Evolutionary conservation across 2,329 filamentous ascomycete species (phyloP).

Genomic region (Beauveria sp.): DNA sequence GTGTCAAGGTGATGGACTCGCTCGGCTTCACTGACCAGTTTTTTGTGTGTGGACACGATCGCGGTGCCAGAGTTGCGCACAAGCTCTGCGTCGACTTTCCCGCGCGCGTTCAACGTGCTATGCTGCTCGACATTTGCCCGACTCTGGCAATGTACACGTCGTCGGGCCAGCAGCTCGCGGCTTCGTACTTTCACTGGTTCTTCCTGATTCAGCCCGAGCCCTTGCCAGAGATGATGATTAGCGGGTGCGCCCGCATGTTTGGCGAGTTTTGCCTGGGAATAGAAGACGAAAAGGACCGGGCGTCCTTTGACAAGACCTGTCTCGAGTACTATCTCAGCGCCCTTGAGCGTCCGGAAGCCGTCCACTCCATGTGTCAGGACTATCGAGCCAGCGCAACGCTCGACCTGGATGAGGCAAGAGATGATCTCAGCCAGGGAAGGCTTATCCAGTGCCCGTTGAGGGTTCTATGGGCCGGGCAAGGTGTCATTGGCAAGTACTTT

Average conservation of each 20-base stretch:
- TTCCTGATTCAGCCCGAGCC: conserved; percentile 46
- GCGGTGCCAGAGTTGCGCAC: conserved; percentile 48
- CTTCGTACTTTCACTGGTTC: conserved; percentile 52
- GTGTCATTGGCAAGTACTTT: conserved; percentile 36
- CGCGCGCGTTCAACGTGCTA: conserved; percentile 30
- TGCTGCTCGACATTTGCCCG: conserved; percentile 47
- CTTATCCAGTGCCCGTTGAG: conserved; percentile 34
- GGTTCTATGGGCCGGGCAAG: conserved; percentile 37
- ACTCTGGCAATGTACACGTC: conserved; percentile 45
- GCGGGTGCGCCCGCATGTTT: conserved; percentile 29
- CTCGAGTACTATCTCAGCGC: conserved; percentile 34
- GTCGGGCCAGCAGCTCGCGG: conserved; percentile 34
- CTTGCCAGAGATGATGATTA: conserved; percentile 42
- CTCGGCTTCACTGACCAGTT: conserved; percentile 32
- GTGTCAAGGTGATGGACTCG: conserved; percentile 35
- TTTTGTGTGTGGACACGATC: conserved; percentile 48
- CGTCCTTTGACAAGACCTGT: conserved; percentile 26
- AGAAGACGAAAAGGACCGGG: conserved; percentile 23
- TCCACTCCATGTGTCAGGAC: conserved; percentile 47
- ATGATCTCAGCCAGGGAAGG: conserved; percentile 30
- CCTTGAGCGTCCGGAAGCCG: conserved; percentile 31
- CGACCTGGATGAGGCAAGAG: conserved; percentile 38
- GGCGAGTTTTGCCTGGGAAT: conserved; percentile 35
- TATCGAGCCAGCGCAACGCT: conserved; percentile 40
- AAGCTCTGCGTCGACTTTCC: conserved; percentile 43